These are phyloP conservation scores for Tephrocybe sp. DNA, from an alignment of 768 basidiomycete genomes.

Conservation along the genomic window DNA sequence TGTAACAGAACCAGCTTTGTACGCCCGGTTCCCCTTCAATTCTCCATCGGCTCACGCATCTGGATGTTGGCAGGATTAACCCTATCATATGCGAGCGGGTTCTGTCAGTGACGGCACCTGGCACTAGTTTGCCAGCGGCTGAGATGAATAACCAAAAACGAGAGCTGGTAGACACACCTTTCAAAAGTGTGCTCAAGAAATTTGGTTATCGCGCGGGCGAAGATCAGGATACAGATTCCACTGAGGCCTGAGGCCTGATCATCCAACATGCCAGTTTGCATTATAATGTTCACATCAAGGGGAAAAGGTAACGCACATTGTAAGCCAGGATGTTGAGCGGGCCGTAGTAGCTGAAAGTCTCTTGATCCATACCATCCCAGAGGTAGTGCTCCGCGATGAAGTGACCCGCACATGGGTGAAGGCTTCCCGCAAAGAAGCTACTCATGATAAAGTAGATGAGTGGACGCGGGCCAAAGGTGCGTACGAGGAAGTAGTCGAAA, in stretches of 20 bases:
- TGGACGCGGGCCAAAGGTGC: slow-evolving; percentile 39
- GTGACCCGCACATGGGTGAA: slow-evolving; percentile 95
- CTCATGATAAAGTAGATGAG: slow-evolving; percentile 82
- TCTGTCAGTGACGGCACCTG: not conserved
- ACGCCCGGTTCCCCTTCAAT: slow-evolving; percentile 6
- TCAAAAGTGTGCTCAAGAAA: not conserved
- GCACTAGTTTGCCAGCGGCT: not conserved
- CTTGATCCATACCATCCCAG: slow-evolving; percentile 89
- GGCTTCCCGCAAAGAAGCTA: slow-evolving; percentile 93
- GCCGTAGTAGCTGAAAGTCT: slow-evolving; percentile 98
- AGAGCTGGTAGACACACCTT: slow-evolving; percentile 2
- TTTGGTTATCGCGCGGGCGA: slow-evolving; percentile 9
- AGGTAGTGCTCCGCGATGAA: slow-evolving; percentile 98
- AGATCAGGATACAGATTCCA: not conserved
- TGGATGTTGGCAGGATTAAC: slow-evolving; percentile 4
- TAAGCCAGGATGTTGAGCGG: slow-evolving; percentile 87
- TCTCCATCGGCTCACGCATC: not conserved
- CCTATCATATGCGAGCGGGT: slow-evolving; percentile 4
- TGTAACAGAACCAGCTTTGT: slow-evolving; percentile 24
- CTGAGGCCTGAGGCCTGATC: too few species aligned
- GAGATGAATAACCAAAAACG: not conserved
- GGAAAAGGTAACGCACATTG: slow-evolving; percentile 61
- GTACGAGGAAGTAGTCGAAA: slow-evolving; percentile 70
- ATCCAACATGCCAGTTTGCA: too few species aligned
- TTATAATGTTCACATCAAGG: too few species aligned